Evolutionary conservation across 257 asterid genomes (phyloP), one percentile per base, ranked within the genome.

Genomic region (Oldenlandia corymbosa): DNA sequence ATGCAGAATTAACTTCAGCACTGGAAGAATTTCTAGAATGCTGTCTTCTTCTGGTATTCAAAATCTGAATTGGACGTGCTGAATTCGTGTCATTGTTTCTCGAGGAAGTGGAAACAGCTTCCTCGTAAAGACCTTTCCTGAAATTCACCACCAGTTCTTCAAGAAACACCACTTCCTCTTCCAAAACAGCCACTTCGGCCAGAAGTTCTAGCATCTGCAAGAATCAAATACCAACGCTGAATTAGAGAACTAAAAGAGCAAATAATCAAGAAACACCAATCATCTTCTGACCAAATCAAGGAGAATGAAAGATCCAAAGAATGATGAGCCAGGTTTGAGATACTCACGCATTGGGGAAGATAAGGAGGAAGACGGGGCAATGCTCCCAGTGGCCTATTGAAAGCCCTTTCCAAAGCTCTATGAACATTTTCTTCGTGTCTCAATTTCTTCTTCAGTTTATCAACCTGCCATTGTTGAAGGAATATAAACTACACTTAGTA

Each of bases 111-210:
- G 67, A 51, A 42, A 76, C 80, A 71, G 95, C 88, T 69, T 85
- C 93, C 24, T 81, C 81, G 73, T 81, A 82, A 12, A 91, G 78
- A 28, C 91, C 96, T 68, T 84, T 87, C 71, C 88, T 83, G 53
- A 78, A 84, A 70, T 71, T 83, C 67, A 82, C 86, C 47, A 81
- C 75, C 67, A 80, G 79, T 70, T 86, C 95, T 71, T 91, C 96
- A 9, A 91, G 90, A 60, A 88, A 77, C 65, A 86, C 90, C 45
- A 91, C 96, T 69, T 91, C 96, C 75, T 91, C 98, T 76, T 91
- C 98, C 45, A 91, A 73, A 51, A 91, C 96, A 43, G 96, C 98
- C 75, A 91, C 96, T 79, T 91, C 98, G 36, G 96, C 98, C 53
- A 91, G 87, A 80, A 91, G 95, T 78, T 91, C 96, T 58, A 88